Evolutionary conservation across 2,329 filamentous ascomycete genomes (phyloP).

Genomic region (Penicillium nordicum): DNA sequence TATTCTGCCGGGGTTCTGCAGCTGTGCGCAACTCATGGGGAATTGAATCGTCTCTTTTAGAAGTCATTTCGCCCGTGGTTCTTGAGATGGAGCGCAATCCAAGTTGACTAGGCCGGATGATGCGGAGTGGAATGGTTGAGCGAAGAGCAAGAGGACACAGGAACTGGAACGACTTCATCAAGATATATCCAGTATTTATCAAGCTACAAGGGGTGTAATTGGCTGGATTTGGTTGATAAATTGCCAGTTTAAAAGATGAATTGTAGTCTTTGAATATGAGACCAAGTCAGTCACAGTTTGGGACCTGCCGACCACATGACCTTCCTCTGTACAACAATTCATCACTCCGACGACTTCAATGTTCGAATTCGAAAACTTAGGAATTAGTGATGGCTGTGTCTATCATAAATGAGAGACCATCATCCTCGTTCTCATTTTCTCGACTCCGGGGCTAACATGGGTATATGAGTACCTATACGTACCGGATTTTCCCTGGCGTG

Average conservation of each 20-base stretch:
- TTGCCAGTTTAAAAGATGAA: not conserved
- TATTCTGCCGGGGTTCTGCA: constrained; percentile 65
- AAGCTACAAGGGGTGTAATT: not conserved
- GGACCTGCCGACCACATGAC: constrained; percentile 15
- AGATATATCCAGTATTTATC: not conserved
- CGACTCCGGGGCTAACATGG: not conserved
- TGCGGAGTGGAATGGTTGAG: constrained; percentile 1
- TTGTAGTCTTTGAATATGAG: not conserved
- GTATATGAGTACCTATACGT: not conserved
- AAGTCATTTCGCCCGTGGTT: constrained; percentile 25
- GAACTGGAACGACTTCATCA: not conserved
- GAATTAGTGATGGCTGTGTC: not conserved
- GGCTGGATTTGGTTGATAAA: not conserved
- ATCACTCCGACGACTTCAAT: not conserved
- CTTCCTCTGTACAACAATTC: constrained; percentile 1
- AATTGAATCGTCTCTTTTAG: constrained; percentile 35
- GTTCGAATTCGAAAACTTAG: not conserved
- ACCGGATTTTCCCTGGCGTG: too few species aligned
- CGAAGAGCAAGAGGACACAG: not conserved
- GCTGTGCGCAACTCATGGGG: constrained; percentile 71
- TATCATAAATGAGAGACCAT: not conserved
- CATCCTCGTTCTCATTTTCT: not conserved
- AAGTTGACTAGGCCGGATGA: constrained; percentile 1
- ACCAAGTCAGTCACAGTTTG: not conserved
- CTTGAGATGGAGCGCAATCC: constrained; percentile 1